Conservation (phyloP, 257 asterid genomes). For the Cordia subcordata region DNA sequence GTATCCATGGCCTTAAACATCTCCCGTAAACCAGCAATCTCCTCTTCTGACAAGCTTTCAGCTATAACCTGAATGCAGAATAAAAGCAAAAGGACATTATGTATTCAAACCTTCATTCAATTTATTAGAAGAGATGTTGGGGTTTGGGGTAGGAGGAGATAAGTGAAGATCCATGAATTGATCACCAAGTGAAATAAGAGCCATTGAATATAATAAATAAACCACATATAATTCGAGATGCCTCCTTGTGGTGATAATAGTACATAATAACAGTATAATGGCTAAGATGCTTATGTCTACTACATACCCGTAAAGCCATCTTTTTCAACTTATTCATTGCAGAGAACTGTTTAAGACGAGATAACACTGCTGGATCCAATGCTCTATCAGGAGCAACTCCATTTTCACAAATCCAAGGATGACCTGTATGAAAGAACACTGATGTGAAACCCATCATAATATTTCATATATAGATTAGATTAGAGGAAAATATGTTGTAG, state of each 20-base stretch:
- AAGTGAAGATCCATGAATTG: no score
- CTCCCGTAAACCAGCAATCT: conserved; percentile 86
- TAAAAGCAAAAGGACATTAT: background rate
- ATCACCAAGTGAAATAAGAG: no score
- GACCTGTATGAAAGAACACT: conserved; percentile 33
- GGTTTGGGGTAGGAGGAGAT: no score
- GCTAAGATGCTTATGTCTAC: background rate
- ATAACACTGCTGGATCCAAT: conserved; percentile 71
- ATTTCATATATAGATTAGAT: conserved; percentile 6
- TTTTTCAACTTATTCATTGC: conserved; percentile 81
- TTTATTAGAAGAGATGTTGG: no score
- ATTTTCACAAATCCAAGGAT: conserved; percentile 79
- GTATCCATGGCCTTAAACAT: conserved; percentile 95
- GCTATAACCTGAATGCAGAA: conserved; percentile 73
- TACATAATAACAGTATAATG: background rate
- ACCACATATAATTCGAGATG: no score
- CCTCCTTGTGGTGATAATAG: background rate
- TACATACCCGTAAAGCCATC: conserved; percentile 85
- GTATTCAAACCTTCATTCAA: no score
- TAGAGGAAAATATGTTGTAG: background rate
- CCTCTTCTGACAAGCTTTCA: conserved; percentile 93
- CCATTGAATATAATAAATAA: no score
- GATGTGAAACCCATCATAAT: conserved; percentile 11
- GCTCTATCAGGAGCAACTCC: conserved; percentile 84
- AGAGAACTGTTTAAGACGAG: conserved; percentile 75